These are phyloP conservation scores for Aspergillus hortae DNA, from an alignment of 2,329 filamentous ascomycete genomes.

Conservation along the genomic window DNA sequence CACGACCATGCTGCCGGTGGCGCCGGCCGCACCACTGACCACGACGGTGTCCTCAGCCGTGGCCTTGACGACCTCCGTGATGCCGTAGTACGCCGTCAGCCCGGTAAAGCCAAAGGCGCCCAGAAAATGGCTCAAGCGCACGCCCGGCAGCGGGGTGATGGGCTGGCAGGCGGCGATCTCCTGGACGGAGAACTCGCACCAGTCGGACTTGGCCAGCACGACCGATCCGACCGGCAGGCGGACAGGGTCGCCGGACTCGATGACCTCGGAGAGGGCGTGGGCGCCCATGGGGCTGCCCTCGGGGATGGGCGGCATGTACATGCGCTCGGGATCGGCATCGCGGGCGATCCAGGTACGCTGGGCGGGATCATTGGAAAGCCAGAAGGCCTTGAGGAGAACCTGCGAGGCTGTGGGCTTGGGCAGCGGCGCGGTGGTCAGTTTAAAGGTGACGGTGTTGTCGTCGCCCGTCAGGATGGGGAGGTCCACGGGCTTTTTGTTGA, in stretches of 20 bases:
- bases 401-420: slow-evolving; percentile 37
- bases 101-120: slow-evolving; percentile 29
- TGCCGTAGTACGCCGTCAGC: slow-evolving; percentile 50
- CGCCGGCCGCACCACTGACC: slow-evolving; percentile 48
- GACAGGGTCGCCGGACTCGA: slow-evolving; percentile 31
- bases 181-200: slow-evolving; percentile 43
- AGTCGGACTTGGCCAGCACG: slow-evolving; percentile 31
- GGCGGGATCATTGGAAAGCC: slow-evolving; percentile 53
- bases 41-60: slow-evolving; percentile 43
- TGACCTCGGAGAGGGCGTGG: slow-evolving; percentile 33
- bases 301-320: slow-evolving; percentile 46
- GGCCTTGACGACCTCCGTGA: slow-evolving; percentile 37
- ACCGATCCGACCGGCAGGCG: slow-evolving; percentile 31
- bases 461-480: slow-evolving; percentile 27
- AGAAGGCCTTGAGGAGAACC: slow-evolving; percentile 46
- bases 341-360: slow-evolving; percentile 51
- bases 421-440: slow-evolving; percentile 19
- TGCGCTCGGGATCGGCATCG: slow-evolving; percentile 37
- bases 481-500: slow-evolving; percentile 38
- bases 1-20: slow-evolving; percentile 48
- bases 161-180: slow-evolving; percentile 28
- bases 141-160: slow-evolving; percentile 28
- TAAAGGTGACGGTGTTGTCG: slow-evolving; percentile 8
- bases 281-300: slow-evolving; percentile 39
- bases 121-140: slow-evolving; percentile 44